Base-by-base conservation (phyloP, 768 basidiomycete genomes). In the Dentipellis sp. region DNA sequence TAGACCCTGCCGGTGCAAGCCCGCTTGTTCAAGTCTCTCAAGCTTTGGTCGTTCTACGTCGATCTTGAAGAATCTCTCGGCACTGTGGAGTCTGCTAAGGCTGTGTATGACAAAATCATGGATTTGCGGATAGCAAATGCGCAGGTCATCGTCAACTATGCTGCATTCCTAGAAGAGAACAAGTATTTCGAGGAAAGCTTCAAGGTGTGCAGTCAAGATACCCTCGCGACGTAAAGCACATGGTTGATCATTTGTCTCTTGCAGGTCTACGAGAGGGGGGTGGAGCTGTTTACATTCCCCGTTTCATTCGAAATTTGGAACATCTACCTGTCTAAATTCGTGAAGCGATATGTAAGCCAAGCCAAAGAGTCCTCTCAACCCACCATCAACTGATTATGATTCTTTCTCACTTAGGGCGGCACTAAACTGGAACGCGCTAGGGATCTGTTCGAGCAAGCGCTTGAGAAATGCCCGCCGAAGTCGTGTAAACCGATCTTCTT, bases 281-380 rank as follows among this genome's bases (percentile, higher is more conserved):
- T 95, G 10, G 95, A 98, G 61, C 74, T 98, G 34, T 98, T 98
- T 75, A 95, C 94, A 9, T 98, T 91, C 78, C 97, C 97, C 0
- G 84, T 98, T 58, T 94, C 93, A 3, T 98, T 97, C 69, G 97
- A 99, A 71, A 85, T 99, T 60, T 98, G 97, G 95, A 98, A 99
- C 69, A 97, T 97, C 53, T 99, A 98, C 69, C 73, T 99, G 17
- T 86, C 91, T 46, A 98, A 98, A 71, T 99, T 99, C 68, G 81
- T 94, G 57, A 94, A 92, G 71, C 89, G 97, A 72, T 97, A 94
- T 71, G 92, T 94, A 63, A 67, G 88, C 78, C 6, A 29, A 29
- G 29, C 29, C 6, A 6, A 6, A 29, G 29, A 29, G 3, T 29
- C 29, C 6, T 29, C 29, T 29, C 29, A 3, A 29, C 29, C 0